These are phyloP conservation scores for Daldinia sp. DNA, from an alignment of 2,329 filamentous ascomycete genomes.

Conservation along the genomic window DNA sequence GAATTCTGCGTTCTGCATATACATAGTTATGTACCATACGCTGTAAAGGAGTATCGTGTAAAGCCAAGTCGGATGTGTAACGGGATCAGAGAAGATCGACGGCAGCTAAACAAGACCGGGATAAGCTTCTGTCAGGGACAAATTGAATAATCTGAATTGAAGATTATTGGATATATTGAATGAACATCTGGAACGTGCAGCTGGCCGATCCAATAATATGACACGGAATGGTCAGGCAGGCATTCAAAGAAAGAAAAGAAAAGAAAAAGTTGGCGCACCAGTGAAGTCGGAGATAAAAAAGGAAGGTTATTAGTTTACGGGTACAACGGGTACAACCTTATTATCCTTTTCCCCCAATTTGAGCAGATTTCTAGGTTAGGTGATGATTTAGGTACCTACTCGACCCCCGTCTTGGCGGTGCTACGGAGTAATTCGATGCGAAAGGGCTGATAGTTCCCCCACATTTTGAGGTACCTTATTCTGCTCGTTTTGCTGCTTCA, in stretches of 20 bases:
- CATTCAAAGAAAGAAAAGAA: conserved; percentile 17
- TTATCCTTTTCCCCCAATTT: conserved; percentile 14
- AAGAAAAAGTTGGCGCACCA: conserved; percentile 17
- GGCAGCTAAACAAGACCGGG: conserved; percentile 23
- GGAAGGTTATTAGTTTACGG: not conserved
- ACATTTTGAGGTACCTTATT: conserved; percentile 22
- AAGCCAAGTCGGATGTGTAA: conserved; percentile 31
- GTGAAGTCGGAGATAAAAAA: conserved; percentile 24
- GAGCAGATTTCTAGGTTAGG: conserved; percentile 25
- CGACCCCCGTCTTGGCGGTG: conserved; percentile 34
- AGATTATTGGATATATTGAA: conserved; percentile 14
- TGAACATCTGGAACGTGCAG: conserved; percentile 23
- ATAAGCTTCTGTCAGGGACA: conserved; percentile 33
- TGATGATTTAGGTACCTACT: conserved; percentile 10
- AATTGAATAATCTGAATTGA: conserved; percentile 15
- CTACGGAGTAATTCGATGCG: conserved; percentile 28
- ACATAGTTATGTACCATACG: not conserved
- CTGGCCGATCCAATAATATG: conserved; percentile 25
- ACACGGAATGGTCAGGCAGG: conserved; percentile 15
- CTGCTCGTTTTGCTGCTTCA: not conserved
- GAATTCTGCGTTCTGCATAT: not conserved
- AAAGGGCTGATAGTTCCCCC: conserved; percentile 27
- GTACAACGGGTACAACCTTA: not conserved
- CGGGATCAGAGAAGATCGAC: conserved; percentile 25
- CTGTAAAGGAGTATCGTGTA: conserved; percentile 19